Evolutionary conservation across 2,329 filamentous ascomycete species (phyloP).

Genomic region (Polytolypa hystricis): DNA sequence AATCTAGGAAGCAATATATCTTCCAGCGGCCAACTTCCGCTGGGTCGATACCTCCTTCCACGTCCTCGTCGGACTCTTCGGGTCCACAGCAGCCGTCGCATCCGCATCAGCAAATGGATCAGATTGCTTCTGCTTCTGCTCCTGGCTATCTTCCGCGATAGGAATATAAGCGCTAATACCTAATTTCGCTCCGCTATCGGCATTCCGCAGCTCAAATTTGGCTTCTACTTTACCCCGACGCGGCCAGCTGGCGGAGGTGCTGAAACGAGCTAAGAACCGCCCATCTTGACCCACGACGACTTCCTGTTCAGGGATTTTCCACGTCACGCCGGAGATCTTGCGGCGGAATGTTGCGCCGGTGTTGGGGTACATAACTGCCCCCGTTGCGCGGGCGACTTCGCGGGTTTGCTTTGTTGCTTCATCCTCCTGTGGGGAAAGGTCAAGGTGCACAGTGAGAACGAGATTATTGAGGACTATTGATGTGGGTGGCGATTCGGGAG

Average conservation of each 20-base stretch:
- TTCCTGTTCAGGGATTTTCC: conserved; percentile 39
- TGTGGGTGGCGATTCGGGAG: conserved; percentile 22
- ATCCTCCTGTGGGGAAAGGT: conserved; percentile 29
- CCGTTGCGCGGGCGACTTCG: conserved; percentile 30
- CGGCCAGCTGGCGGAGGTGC: conserved; percentile 59
- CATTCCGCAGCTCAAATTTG: conserved; percentile 59
- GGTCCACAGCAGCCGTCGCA: conserved; percentile 16
- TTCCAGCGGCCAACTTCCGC: conserved; percentile 62
- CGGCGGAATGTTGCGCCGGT: conserved; percentile 34
- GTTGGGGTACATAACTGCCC: conserved; percentile 37
- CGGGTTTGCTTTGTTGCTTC: conserved; percentile 36
- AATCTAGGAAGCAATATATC: conserved; percentile 51
- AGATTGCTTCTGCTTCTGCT: conserved; percentile 19
- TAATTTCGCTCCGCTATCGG: conserved; percentile 52
- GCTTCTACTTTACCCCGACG: conserved; percentile 70
- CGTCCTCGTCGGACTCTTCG: conserved; percentile 20
- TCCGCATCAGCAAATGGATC: conserved; percentile 41
- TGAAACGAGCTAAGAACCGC: conserved; percentile 74
- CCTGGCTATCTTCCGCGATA: conserved; percentile 17
- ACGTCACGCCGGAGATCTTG: conserved; percentile 35
- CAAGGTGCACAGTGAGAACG: conserved; percentile 50
- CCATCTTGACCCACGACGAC: conserved; percentile 46
- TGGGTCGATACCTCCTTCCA: conserved; percentile 59
- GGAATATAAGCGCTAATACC: conserved; percentile 38
- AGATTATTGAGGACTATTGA: conserved; percentile 61